Conservation (phyloP, 2,329 filamentous ascomycete genomes). For the Proliferodiscus dingleyae region DNA sequence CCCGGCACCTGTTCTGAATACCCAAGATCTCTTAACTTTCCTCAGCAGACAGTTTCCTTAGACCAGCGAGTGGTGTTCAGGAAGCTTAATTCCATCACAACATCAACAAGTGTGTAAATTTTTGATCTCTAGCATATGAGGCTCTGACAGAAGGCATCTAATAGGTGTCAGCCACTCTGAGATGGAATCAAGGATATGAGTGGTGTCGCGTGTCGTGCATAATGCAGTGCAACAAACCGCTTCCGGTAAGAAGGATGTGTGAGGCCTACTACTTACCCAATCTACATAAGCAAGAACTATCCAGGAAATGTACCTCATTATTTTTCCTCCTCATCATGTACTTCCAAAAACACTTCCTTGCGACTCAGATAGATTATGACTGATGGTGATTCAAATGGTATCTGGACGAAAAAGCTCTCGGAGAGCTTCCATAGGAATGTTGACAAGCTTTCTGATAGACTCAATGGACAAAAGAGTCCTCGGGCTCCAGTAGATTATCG, state of each 20-base stretch:
- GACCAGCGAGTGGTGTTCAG: no score
- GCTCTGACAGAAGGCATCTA: neutral
- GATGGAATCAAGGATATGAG: neutral
- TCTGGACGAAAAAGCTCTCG: conserved; percentile 24
- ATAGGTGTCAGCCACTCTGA: neutral
- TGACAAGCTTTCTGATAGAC: neutral
- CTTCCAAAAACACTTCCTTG: no score
- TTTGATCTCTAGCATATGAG: neutral
- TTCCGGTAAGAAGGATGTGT: neutral
- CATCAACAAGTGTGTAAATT: no score
- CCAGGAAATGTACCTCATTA: no score
- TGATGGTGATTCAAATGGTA: conserved; percentile 11
- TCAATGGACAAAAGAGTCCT: neutral
- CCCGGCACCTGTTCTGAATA: no score
- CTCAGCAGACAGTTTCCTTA: no score
- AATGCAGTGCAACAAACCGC: neutral
- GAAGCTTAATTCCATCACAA: no score
- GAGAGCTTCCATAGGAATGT: neutral
- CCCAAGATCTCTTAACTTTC: no score
- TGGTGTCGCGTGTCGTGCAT: neutral
- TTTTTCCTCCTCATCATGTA: no score
- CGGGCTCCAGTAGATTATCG: conserved; percentile 2
- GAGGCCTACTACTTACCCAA: neutral
- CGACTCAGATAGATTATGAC: no score
- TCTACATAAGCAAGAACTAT: neutral